Evolutionary conservation across 2,329 filamentous ascomycete genomes (phyloP), one percentile per base, ranked within the genome.

Genomic region (Endoconidiophora laricicola): DNA sequence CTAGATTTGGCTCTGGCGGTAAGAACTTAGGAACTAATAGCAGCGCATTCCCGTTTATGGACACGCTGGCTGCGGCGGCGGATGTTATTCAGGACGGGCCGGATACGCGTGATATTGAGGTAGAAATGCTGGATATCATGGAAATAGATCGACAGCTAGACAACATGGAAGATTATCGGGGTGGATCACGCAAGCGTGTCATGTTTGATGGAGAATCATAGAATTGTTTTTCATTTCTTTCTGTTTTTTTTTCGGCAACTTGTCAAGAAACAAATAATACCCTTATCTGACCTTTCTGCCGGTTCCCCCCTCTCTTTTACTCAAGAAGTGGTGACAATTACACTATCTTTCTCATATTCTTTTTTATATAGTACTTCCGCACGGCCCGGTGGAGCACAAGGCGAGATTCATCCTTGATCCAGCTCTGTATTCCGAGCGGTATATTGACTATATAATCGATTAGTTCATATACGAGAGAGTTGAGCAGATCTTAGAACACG

Each of bases 401-500:
- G 78, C 74, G 76, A 81, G 78, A 78, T 62, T 68, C 67, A 76
- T 81, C 78, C 78, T 81, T 81, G 49, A 54, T 60, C 61, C 67
- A 70, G 72, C 76, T 80, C 74, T 81, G 78, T 81, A 81, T 81
- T 81, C 77, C 75, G 77, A 79, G 78, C 78, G 78, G 76, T 75
- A 81, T 55, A 81, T 71, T 55, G 68, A 74, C 20, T 40, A 40
- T 40, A 40, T 40, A 12, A 56, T 52, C 50, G 16, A 49, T 42
- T n/a, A 5, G 18, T n/a, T 33, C 10, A 43, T 20, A 33, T 18
- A 38, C 18, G 14, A 42, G 26, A 46, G 29, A 33, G 29, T 9
- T 7, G 6, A 36, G 18, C 46, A n/a, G 22, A 47, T 49, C 50
- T 55, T 50, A 46, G 55, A 38, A 44, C 46, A 50, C 48, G 46